Base-by-base conservation (phyloP, 805 yeast genomes). In the Myxozyma udenii region DNA sequence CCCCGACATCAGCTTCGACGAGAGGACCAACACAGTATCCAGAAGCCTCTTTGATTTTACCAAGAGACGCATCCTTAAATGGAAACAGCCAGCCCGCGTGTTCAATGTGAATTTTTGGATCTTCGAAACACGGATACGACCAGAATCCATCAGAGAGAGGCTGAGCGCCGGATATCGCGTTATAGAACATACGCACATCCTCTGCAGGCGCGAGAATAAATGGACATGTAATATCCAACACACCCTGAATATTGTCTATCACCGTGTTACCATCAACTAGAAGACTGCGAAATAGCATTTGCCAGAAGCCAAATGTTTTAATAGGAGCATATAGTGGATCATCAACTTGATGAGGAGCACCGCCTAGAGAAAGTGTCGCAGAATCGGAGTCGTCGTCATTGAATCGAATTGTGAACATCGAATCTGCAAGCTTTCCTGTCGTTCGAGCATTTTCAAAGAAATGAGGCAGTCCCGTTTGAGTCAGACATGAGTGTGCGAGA, bases 61-160 rank as follows among this genome's bases (percentile, higher is more conserved):
- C 59, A 6, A 55, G 44, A 2, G 57, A 52, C 3, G 40, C 28
- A 26, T 51, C 55, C n/a, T 28, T 47, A 48, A 55, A 19, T 1
- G 59, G 59, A 44, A 55, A 55, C 12, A 51, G 50, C 59, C 59
- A 55, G 35, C 59, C 59, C 19, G 51, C 59, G 37, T 55, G 59
- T 44, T 55, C 59, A 26, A 55, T 22, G 44, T 55, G 59, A 30
- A 55, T 25, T 23, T 52, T 47, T 22, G 59, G 59, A 16, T 55
- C 42, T 36, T 51, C 59, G 30, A 48, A 55, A 44, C 59, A 55
- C 3, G 59, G 59, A 40, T 47, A 55, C 1, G 49, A 41, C 59
- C 59, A 55, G 46, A 55, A 55, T 3, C 59, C 59, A 39, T 51
- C 51, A 3, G 50, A n/a, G n/a, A 55, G 40, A 2, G 59, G 57